These are phyloP conservation scores for Pseudotsuga menziesii DNA, from an alignment of 75 land plant genomes.

Conservation along the genomic window DNA sequence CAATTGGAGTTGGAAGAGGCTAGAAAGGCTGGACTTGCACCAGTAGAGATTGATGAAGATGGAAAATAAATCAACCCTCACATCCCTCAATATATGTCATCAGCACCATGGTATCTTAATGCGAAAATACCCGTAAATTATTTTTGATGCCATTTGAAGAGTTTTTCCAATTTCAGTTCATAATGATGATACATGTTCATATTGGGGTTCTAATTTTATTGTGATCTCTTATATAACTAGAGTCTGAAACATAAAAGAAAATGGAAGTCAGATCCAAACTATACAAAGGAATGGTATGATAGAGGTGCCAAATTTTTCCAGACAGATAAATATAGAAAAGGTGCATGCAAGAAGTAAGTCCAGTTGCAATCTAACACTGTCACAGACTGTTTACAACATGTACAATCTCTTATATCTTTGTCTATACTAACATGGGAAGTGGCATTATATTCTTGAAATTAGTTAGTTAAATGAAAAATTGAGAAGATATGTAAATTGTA, in stretches of 20 bases:
- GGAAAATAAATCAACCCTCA: constrained; percentile 97
- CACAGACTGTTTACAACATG: not conserved
- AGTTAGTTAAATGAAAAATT: not conserved
- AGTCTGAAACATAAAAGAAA: constrained; percentile 97
- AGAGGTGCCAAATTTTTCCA: constrained; percentile 78
- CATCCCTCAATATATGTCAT: constrained; percentile 96
- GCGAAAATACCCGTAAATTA: constrained; percentile 75
- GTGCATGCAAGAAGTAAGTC: constrained; percentile 38
- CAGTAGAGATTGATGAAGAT: constrained; percentile 96
- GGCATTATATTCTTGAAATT: not conserved
- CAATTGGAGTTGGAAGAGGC: constrained; percentile 91
- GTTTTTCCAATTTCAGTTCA: not conserved
- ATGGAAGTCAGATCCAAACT: constrained; percentile 89
- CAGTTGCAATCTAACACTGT: not conserved
- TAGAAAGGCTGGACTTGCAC: constrained; percentile 90
- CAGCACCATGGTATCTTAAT: constrained; percentile 97
- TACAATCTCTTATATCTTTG: not conserved
- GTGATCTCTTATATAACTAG: constrained; percentile 16
- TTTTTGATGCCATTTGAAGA: not conserved
- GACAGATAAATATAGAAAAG: constrained; percentile 66
- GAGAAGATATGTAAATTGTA: not conserved
- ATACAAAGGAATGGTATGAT: constrained; percentile 90
- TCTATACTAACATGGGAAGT: not conserved
- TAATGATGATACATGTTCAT: not conserved
- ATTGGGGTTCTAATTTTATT: not conserved